phyloP scores from a whole-genome alignment of 1,139 yeast species.

The Suhomyces anneliseae region DNA sequence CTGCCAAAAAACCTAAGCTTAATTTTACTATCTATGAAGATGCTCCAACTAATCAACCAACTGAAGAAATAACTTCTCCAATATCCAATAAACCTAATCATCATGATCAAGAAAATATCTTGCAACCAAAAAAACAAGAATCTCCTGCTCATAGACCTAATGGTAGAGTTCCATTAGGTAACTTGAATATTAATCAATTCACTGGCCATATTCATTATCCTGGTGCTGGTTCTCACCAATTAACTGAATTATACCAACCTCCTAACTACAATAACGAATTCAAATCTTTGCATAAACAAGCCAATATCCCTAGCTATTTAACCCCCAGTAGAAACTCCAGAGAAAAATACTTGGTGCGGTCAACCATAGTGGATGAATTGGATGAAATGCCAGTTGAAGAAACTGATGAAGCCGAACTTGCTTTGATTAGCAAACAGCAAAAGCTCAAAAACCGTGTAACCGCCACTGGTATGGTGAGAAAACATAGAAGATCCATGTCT shows the following conservation, averaged over 20 bases:
- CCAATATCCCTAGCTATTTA: slow-evolving; percentile 31
- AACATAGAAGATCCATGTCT: slow-evolving; percentile 38
- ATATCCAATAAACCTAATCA: slow-evolving; percentile 28
- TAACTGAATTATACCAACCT: slow-evolving; percentile 37
- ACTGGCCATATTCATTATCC: slow-evolving; percentile 31
- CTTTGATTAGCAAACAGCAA: slow-evolving; percentile 16
- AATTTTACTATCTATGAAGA: slow-evolving; percentile 44
- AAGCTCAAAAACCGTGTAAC: slow-evolving; percentile 3
- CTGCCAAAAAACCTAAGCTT: slow-evolving; percentile 22
- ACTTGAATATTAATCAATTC: slow-evolving; percentile 33
- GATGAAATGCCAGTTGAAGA: slow-evolving; percentile 21
- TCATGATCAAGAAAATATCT: slow-evolving; percentile 46
- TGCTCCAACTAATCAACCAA: slow-evolving; percentile 6
- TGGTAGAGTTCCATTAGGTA: slow-evolving; percentile 33
- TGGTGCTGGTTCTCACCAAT: slow-evolving; percentile 14
- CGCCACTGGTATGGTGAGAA: slow-evolving; percentile 17
- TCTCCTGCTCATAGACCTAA: slow-evolving; percentile 9
- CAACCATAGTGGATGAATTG: slow-evolving; percentile 11
- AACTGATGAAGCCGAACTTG: slow-evolving; percentile 30
- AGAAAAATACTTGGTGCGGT: slow-evolving; percentile 28
- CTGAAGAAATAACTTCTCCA: slow-evolving; percentile 8
- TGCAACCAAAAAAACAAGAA: slow-evolving; percentile 37
- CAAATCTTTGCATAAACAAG: slow-evolving; percentile 36
- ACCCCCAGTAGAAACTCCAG: slow-evolving; percentile 34
- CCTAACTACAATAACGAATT: slow-evolving; percentile 33